Conservation (phyloP, 2,329 filamentous ascomycete genomes). For the Monosporascus sp. region DNA sequence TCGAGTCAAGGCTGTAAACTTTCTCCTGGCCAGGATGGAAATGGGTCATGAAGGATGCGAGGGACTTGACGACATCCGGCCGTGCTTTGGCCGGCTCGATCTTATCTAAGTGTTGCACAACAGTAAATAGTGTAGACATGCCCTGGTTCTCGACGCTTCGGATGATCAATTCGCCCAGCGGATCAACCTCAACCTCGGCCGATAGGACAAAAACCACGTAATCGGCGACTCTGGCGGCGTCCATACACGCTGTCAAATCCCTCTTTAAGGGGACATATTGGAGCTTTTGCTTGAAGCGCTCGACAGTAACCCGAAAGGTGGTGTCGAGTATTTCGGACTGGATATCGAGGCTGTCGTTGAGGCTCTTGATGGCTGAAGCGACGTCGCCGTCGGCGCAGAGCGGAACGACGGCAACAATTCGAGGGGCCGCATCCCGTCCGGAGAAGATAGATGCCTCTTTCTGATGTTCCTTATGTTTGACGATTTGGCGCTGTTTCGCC, state of each 20-base stretch:
- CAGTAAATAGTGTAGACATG: conserved; percentile 83
- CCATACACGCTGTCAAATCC: conserved; percentile 71
- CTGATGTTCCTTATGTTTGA: conserved; percentile 78
- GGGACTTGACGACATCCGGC: conserved; percentile 68
- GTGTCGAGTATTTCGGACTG: conserved; percentile 56
- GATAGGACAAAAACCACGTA: conserved; percentile 86
- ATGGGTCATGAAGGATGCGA: conserved; percentile 89
- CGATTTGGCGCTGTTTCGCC: conserved; percentile 79
- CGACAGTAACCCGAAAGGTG: conserved; percentile 63
- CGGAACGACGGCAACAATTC: conserved; percentile 83
- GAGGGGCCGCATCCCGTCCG: conserved; percentile 80
- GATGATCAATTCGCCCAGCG: conserved; percentile 77
- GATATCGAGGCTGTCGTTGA: conserved; percentile 79
- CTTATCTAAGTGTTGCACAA: conserved; percentile 73
- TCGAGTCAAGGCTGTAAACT: conserved; percentile 78
- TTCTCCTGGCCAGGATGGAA: conserved; percentile 93
- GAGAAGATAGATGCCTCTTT: conserved; percentile 75
- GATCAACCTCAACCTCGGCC: conserved; percentile 76
- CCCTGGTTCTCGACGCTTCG: conserved; percentile 89
- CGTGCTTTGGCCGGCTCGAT: conserved; percentile 76
- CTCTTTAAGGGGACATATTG: conserved; percentile 74
- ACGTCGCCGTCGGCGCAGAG: conserved; percentile 70
- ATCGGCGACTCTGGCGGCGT: conserved; percentile 83
- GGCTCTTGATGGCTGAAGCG: conserved; percentile 56
- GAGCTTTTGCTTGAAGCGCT: conserved; percentile 91